phyloP scores from a whole-genome alignment of 1,284 basidiomycete species.

The Puccinia coronata region DNA sequence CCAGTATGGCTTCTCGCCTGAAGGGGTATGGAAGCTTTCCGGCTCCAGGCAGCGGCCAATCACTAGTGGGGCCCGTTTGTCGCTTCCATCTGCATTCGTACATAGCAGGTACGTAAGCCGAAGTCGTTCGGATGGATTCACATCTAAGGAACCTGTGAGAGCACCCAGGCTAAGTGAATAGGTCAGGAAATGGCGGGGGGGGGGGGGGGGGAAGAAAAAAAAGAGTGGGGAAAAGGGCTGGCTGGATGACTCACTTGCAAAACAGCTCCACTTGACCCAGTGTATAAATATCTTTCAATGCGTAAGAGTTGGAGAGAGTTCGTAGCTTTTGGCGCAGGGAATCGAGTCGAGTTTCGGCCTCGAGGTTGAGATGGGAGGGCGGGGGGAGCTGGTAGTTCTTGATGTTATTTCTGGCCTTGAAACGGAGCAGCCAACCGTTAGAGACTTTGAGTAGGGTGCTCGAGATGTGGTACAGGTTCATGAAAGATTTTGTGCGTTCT shows the following conservation, averaged over 20 bases:
- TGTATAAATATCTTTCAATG: conserved; percentile 35
- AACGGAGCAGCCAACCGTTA: conserved; percentile 31
- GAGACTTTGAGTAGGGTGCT: conserved; percentile 23
- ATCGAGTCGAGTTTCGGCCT: not conserved
- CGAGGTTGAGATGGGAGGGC: not conserved
- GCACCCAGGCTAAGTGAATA: conserved; percentile 23
- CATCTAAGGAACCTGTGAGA: conserved; percentile 21
- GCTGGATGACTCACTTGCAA: conserved; percentile 26
- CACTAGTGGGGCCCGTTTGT: conserved; percentile 32
- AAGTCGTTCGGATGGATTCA: conserved; percentile 15
- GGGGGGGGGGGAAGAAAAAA: not conserved
- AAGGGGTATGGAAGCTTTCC: not conserved
- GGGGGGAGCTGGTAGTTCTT: conserved; percentile 28
- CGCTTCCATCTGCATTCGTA: conserved; percentile 29
- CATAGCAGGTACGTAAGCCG: conserved; percentile 35
- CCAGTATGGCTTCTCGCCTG: conserved; percentile 7
- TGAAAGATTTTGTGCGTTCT: conserved; percentile 38
- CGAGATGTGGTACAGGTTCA: conserved; percentile 32
- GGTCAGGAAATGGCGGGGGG: not conserved
- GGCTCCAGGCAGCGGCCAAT: conserved; percentile 15
- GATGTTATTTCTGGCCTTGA: conserved; percentile 38
- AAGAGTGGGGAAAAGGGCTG: not conserved
- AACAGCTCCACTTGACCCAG: conserved; percentile 30
- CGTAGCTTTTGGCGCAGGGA: conserved; percentile 3
- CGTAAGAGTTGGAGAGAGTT: conserved; percentile 23